These are phyloP conservation scores for Prunus fruticosa DNA, from an alignment of 306 rosid genomes.

Conservation along the genomic window DNA sequence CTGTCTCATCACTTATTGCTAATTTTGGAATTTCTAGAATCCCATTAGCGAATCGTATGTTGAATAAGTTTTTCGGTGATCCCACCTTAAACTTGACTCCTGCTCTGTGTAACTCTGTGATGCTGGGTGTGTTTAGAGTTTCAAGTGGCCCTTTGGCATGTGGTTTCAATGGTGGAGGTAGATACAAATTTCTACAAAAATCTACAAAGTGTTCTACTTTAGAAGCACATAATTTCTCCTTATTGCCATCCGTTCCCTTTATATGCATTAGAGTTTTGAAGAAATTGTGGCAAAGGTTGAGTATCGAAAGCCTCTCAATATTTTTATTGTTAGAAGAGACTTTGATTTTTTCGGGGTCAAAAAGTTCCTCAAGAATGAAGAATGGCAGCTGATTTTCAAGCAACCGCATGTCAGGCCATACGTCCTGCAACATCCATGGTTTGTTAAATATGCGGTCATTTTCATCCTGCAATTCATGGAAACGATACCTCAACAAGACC, in stretches of 20 bases:
- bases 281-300: constrained; percentile 14
- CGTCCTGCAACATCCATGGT: constrained; percentile 27
- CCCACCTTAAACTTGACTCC: constrained; percentile 25
- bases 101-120: constrained; percentile 19
- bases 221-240: background rate
- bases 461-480: background rate
- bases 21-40: constrained; percentile 31
- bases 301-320: background rate
- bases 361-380: constrained; percentile 8
- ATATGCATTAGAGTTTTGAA: constrained; percentile 1
- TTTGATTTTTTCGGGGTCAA: background rate
- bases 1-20: background rate
- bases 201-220: constrained; percentile 31
- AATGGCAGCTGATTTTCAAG: constrained; percentile 46
- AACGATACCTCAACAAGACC: constrained; percentile 11
- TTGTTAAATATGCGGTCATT: constrained; percentile 23
- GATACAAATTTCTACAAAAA: constrained; percentile 24
- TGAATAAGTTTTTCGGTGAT: constrained; percentile 19
- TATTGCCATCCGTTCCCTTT: background rate
- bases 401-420: constrained; percentile 21
- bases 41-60: constrained; percentile 18
- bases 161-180: constrained; percentile 7
- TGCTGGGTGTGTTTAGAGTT: constrained; percentile 16
- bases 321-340: background rate
- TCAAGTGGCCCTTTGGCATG: background rate